Evolutionary conservation across 2,329 filamentous ascomycete species (phyloP).

Genomic region (Calonectria pseudoturangicola): DNA sequence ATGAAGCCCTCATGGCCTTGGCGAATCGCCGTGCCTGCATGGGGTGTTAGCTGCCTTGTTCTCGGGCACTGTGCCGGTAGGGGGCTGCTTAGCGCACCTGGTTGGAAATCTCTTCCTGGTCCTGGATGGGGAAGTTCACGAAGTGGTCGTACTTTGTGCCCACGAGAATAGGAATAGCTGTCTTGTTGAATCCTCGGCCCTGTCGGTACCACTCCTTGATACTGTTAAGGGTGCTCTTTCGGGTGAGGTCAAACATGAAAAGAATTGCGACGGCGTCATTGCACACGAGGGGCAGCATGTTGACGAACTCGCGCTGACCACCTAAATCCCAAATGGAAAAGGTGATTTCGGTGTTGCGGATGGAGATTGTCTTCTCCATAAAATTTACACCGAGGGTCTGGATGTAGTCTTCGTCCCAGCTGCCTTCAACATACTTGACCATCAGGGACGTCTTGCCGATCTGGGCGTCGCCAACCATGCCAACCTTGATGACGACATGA

Average conservation of each 20-base stretch:
- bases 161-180: constrained; percentile 97
- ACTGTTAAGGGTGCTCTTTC: constrained; percentile 98
- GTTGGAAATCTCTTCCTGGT: constrained; percentile 98
- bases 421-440: constrained; percentile 99
- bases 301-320: constrained; percentile 98
- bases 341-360: constrained; percentile 99
- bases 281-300: constrained; percentile 99
- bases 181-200: constrained; percentile 99
- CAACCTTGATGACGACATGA: constrained; percentile 98
- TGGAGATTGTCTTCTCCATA: constrained; percentile 99
- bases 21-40: constrained; percentile 93
- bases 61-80: neutral
- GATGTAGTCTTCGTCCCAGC: constrained; percentile 99
- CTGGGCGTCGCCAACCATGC: constrained; percentile 99
- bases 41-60: constrained; percentile 35
- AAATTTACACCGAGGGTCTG: constrained; percentile 99
- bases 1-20: constrained; percentile 96
- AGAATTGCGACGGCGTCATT: constrained; percentile 99
- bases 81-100: constrained; percentile 76
- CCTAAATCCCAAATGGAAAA: constrained; percentile 99
- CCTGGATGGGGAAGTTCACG: constrained; percentile 97
- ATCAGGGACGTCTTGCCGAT: constrained; percentile 99
- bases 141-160: constrained; percentile 99
- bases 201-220: constrained; percentile 99
- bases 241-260: constrained; percentile 99